A percentile compares a stretch with the other conserved stretches of the same genome.
These are phyloP conservation scores for Tulasnella sp. DNA, from an alignment of 768 basidiomycete genomes.

Conservation along the genomic window DNA sequence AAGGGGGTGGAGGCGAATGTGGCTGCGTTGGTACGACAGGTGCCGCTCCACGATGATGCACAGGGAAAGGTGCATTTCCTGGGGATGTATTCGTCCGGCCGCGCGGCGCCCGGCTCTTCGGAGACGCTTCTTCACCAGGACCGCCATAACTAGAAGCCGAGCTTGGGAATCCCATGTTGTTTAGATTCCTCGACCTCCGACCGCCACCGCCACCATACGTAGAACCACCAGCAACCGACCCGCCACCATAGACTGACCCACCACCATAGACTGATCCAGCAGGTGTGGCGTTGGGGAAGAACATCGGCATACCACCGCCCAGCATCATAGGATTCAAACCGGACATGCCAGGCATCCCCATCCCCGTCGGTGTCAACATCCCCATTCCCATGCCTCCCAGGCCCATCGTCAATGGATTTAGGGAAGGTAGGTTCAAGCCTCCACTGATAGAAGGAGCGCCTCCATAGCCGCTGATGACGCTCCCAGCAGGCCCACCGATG, in stretches of 20 bases:
- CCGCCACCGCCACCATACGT: slow-evolving; percentile 17
- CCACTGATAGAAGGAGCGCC: slow-evolving; percentile 25
- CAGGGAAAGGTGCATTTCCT: slow-evolving; percentile 16
- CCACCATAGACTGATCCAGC: slow-evolving; percentile 43
- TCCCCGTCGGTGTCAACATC: slow-evolving; percentile 26
- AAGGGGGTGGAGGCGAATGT: too few relatives aligned
- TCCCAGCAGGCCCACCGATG: slow-evolving; percentile 34
- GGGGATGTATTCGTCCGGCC: slow-evolving; percentile 31
- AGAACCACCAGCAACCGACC: slow-evolving; percentile 14
- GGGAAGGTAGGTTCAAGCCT: slow-evolving; percentile 27
- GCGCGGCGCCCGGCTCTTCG: slow-evolving; percentile 20
- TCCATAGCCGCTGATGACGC: slow-evolving; percentile 23
- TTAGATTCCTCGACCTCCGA: slow-evolving; percentile 32
- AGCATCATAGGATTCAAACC: slow-evolving; percentile 16
- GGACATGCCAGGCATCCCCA: slow-evolving; percentile 23
- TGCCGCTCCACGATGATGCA: not conserved
- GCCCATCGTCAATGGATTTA: slow-evolving; percentile 28
- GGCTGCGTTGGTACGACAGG: too few relatives aligned
- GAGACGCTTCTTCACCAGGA: not conserved
- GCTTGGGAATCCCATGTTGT: slow-evolving; percentile 1
- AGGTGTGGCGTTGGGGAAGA: slow-evolving; percentile 35
- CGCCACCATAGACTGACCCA: slow-evolving; percentile 44
- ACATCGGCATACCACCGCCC: slow-evolving; percentile 26
- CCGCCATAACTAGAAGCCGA: slow-evolving; percentile 5
- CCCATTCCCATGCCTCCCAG: slow-evolving; percentile 31